Evolutionary conservation across 106 monocot species (phyloP).

Genomic region (Cymbidium sinense): DNA sequence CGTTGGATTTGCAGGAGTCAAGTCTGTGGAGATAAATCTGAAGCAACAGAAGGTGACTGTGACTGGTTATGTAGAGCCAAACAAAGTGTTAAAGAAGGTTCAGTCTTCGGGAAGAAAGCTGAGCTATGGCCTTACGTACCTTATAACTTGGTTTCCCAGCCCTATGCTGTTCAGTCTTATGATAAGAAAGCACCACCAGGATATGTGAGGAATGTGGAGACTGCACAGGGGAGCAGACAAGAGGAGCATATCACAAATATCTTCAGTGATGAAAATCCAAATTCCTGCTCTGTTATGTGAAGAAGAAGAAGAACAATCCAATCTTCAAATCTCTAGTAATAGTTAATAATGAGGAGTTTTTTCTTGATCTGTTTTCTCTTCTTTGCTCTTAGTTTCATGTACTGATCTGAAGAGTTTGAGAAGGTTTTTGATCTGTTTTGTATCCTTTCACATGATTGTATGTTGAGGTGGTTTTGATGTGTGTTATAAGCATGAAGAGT

Average conservation of each 20-base stretch:
- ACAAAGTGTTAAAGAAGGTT: slow-evolving; percentile 41
- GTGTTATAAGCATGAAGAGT: too few species aligned
- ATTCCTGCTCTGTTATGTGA: slow-evolving; percentile 48
- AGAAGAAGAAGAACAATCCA: background rate
- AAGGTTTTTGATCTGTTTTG: background rate
- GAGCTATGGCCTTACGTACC: slow-evolving; percentile 52
- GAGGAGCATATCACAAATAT: slow-evolving; percentile 31
- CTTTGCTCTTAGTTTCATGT: background rate
- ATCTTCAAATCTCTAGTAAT: background rate
- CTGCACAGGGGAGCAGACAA: background rate
- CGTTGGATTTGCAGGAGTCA: slow-evolving; percentile 25
- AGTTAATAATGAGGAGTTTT: too few species aligned
- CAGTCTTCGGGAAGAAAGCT: slow-evolving; percentile 32
- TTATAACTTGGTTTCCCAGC: slow-evolving; percentile 22
- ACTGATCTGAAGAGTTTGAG: background rate
- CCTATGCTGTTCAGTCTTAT: slow-evolving; percentile 25
- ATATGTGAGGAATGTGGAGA: slow-evolving; percentile 37
- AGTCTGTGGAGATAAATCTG: slow-evolving; percentile 30
- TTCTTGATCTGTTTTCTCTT: background rate
- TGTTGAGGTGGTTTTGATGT: background rate
- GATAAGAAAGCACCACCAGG: slow-evolving; percentile 47
- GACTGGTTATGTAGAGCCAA: slow-evolving; percentile 29
- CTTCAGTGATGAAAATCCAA: slow-evolving; percentile 53
- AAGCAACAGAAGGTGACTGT: slow-evolving; percentile 42
- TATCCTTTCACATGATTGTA: background rate